A percentile compares a stretch with the other conserved stretches of the same genome.
Conservation (phyloP, 495 filamentous ascomycete genomes). For the Pyrenula aspistea region DNA sequence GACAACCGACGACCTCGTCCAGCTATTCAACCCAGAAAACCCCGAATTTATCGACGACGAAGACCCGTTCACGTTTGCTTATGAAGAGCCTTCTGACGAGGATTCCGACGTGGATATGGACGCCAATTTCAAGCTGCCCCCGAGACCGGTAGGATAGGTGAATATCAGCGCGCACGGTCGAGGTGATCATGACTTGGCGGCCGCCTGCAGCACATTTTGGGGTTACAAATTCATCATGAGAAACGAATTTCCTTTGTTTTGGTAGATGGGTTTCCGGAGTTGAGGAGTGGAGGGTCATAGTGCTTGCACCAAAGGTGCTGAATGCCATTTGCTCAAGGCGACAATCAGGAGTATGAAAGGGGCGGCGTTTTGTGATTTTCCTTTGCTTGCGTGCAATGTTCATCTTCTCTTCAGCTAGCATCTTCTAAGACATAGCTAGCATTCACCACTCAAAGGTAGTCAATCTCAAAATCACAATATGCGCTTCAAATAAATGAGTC, state of each 20-base stretch:
- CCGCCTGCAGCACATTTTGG: background rate
- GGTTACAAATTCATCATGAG: background rate
- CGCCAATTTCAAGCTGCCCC: background rate
- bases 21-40: slow-evolving; percentile 8
- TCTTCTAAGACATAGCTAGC: too few relatives aligned
- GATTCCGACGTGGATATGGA: background rate
- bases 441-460: too few relatives aligned
- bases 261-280: background rate
- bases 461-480: too few relatives aligned
- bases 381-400: too few relatives aligned
- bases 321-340: too few relatives aligned
- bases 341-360: too few relatives aligned
- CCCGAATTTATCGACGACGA: background rate
- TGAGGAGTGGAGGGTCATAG: too few relatives aligned
- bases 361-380: too few relatives aligned
- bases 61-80: background rate
- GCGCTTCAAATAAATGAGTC: too few relatives aligned
- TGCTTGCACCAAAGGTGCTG: too few relatives aligned
- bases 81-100: background rate
- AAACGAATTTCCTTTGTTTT: background rate
- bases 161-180: background rate
- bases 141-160: background rate
- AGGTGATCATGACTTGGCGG: background rate
- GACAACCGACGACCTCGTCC: slow-evolving; percentile 3
- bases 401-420: too few relatives aligned